phyloP scores from a whole-genome alignment of 305 asterid species.

The Andrographis paniculata region DNA sequence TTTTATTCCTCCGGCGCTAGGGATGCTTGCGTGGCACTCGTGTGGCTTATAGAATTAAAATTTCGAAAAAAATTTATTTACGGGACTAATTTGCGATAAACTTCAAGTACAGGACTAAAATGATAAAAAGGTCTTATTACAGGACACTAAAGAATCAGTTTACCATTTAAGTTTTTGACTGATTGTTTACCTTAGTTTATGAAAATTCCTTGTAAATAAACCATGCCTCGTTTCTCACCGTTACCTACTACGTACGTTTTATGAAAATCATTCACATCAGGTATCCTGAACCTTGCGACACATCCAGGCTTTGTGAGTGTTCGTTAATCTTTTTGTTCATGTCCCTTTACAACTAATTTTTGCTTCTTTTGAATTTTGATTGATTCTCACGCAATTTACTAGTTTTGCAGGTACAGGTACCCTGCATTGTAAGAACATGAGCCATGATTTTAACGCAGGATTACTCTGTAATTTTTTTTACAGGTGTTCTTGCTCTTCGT shows the following conservation, averaged over 20 bases:
- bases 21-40: no score
- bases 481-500: neutral
- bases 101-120: no score
- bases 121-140: no score
- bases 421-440: neutral
- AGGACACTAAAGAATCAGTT: no score
- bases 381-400: neutral
- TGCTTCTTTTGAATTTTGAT: neutral
- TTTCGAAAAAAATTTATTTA: no score
- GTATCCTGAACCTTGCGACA: neutral
- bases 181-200: no score
- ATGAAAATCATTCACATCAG: neutral
- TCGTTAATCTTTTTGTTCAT: neutral
- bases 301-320: neutral
- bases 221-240: neutral
- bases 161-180: no score
- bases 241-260: neutral
- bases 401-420: conserved; percentile 6
- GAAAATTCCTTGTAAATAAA: neutral
- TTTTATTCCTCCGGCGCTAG: no score
- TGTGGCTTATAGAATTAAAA: no score
- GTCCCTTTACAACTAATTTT: neutral
- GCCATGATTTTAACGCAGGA: neutral
- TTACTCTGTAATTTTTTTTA: neutral
- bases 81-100: no score